These are phyloP conservation scores for Huntiella bhutanensis DNA, from an alignment of 2,329 filamentous ascomycete species.

Conservation along the genomic window DNA sequence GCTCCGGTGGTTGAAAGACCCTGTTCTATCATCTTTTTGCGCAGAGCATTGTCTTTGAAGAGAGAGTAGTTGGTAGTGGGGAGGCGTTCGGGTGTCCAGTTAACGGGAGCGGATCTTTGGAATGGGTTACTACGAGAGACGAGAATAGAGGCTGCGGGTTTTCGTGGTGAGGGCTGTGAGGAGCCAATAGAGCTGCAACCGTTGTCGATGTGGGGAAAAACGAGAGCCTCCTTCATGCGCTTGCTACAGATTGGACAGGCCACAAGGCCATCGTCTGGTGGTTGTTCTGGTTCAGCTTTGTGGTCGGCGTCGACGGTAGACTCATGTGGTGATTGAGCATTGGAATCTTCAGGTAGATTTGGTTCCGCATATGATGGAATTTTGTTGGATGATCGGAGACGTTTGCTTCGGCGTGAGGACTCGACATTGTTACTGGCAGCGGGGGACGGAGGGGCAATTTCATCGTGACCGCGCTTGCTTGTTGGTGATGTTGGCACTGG, in stretches of 20 bases:
- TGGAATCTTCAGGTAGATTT: not conserved
- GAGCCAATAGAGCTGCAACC: slow-evolving; percentile 24
- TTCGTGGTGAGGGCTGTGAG: slow-evolving; percentile 17
- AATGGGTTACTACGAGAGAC: slow-evolving; percentile 4
- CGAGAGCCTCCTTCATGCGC: slow-evolving; percentile 60
- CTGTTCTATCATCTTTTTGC: slow-evolving; percentile 64
- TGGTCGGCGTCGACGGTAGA: slow-evolving; percentile 15
- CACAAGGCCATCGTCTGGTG: slow-evolving; percentile 52
- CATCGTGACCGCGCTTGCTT: slow-evolving; percentile 35
- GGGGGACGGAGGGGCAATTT: slow-evolving; percentile 13
- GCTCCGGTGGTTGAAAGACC: slow-evolving; percentile 56
- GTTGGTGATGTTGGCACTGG: slow-evolving; percentile 44
- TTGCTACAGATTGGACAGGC: slow-evolving; percentile 65
- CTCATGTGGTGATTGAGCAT: not conserved
- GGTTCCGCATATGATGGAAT: not conserved
- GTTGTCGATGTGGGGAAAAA: slow-evolving; percentile 62
- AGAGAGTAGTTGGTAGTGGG: slow-evolving; percentile 73
- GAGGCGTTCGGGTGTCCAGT: slow-evolving; percentile 36
- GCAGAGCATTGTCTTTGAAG: slow-evolving; percentile 58
- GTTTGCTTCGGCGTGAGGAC: slow-evolving; percentile 24
- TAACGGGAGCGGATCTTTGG: slow-evolving; percentile 16
- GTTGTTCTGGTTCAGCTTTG: slow-evolving; percentile 15
- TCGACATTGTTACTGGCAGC: slow-evolving; percentile 16
- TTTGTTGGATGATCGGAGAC: slow-evolving; percentile 29
- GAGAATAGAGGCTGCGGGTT: not conserved